These are phyloP conservation scores for Backusella morwellensis DNA, from an alignment of 192 early-diverging fungal genomes.

Conservation along the genomic window DNA sequence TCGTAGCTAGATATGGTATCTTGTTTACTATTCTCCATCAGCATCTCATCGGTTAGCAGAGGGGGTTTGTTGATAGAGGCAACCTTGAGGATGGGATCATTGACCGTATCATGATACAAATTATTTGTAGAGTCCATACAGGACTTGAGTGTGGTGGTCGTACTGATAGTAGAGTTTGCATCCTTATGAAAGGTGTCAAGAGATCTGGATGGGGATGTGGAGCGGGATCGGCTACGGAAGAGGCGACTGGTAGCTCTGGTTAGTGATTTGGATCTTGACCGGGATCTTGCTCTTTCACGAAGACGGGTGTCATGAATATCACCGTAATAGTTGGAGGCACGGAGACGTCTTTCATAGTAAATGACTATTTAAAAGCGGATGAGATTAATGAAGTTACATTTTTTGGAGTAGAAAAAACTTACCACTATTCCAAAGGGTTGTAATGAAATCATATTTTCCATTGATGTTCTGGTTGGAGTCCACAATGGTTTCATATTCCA, in stretches of 20 bases:
- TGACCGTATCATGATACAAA: neutral
- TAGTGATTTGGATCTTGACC: slow-evolving; percentile 10
- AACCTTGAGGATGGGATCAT: neutral
- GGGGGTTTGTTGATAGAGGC: slow-evolving; percentile 1
- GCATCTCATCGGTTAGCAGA: neutral
- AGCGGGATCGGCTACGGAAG: neutral
- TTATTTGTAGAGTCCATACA: neutral
- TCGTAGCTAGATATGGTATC: neutral
- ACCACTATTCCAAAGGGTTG: slow-evolving; percentile 14
- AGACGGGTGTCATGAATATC: neutral
- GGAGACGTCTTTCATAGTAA: slow-evolving; percentile 6
- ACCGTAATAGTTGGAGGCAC: neutral
- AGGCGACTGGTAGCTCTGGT: neutral
- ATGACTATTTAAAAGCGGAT: neutral
- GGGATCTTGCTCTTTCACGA: slow-evolving; percentile 2
- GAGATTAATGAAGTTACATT: neutral
- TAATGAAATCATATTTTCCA: neutral
- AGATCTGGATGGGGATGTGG: neutral
- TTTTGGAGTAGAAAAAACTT: neutral
- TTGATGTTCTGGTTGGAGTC: neutral
- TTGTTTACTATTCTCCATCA: neutral
- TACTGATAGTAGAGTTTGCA: neutral
- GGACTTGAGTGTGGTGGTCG: neutral
- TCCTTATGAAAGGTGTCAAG: neutral
- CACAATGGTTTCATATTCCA: slow-evolving; percentile 9